A percentile compares a stretch with the other conserved stretches of the same genome.
Evolutionary conservation across 2,329 filamentous ascomycete species (phyloP).

Genomic region (Mollisia scopiformis): DNA sequence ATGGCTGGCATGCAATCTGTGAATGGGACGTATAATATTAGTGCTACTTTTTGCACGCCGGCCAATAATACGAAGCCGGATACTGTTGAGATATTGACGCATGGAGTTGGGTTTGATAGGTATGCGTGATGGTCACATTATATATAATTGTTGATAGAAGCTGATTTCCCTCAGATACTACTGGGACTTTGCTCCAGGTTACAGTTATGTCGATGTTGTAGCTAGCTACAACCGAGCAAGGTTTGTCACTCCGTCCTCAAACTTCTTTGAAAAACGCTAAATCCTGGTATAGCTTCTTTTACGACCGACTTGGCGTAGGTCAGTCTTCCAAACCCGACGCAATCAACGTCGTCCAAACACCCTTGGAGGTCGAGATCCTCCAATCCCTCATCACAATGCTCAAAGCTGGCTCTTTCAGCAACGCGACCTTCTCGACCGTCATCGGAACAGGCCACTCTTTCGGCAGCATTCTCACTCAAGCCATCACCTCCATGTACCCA

Average conservation of each 20-base stretch:
- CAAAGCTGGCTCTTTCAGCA: not conserved
- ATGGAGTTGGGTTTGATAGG: constrained; percentile 16
- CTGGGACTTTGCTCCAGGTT: constrained; percentile 16
- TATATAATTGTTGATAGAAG: too few relatives aligned
- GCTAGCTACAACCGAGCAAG: constrained; percentile 9
- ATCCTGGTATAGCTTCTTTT: constrained; percentile 16
- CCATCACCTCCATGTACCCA: constrained; percentile 5
- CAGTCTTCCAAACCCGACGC: constrained; percentile 8
- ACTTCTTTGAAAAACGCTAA: too few relatives aligned
- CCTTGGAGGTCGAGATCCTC: not conserved
- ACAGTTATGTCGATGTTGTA: constrained; percentile 10
- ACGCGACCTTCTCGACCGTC: not conserved
- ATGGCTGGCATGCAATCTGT: not conserved
- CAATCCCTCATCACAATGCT: constrained; percentile 11
- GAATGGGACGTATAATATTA: constrained; percentile 9
- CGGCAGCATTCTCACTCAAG: constrained; percentile 5
- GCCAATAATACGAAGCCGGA: not conserved
- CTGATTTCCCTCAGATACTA: too few relatives aligned
- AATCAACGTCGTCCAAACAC: constrained; percentile 16
- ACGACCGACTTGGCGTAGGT: constrained; percentile 21
- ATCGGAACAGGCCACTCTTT: constrained; percentile 17
- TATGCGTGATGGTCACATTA: too few relatives aligned
- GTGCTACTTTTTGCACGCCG: constrained; percentile 5
- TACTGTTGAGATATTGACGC: constrained; percentile 15
- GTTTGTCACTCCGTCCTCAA: not conserved